Evolutionary conservation across 768 basidiomycete genomes (phyloP).

Genomic region (Lactifluus hygrophoroides): DNA sequence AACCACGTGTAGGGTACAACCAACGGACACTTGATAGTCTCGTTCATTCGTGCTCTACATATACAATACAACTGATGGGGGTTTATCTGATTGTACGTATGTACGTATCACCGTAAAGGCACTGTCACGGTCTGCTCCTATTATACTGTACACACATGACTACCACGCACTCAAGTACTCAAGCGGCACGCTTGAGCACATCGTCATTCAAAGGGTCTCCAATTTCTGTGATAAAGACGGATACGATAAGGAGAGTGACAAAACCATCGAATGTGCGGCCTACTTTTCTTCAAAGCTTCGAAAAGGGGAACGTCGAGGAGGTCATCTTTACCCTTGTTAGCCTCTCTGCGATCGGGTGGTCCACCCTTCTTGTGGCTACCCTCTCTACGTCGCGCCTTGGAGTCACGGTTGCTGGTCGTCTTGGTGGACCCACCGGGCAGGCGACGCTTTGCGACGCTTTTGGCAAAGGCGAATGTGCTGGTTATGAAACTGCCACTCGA

Average conservation of each 20-base stretch:
- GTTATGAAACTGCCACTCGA: neutral
- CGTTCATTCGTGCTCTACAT: slow-evolving; percentile 20
- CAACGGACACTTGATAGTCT: neutral
- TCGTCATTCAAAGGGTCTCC: slow-evolving; percentile 28
- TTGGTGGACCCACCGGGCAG: slow-evolving; percentile 14
- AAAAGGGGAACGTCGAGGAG: slow-evolving; percentile 13
- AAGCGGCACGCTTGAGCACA: slow-evolving; percentile 21
- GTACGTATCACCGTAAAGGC: neutral
- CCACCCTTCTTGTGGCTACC: slow-evolving; percentile 11
- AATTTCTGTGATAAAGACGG: slow-evolving; percentile 19
- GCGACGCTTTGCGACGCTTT: slow-evolving; percentile 16
- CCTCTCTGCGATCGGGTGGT: slow-evolving; percentile 10
- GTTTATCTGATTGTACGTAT: neutral
- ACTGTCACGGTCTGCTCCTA: neutral
- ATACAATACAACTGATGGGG: neutral
- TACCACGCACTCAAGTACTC: neutral
- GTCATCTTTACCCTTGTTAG: slow-evolving; percentile 13
- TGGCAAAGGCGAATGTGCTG: slow-evolving; percentile 2
- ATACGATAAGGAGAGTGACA: neutral
- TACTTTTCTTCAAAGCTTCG: slow-evolving; percentile 16
- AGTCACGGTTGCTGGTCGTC: slow-evolving; percentile 17
- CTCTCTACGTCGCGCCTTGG: slow-evolving; percentile 19
- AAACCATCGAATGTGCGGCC: neutral
- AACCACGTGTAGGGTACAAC: neutral
- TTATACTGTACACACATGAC: neutral